These are phyloP conservation scores for Epichloe coenophiala DNA, from an alignment of 2,329 filamentous ascomycete species.

Conservation along the genomic window DNA sequence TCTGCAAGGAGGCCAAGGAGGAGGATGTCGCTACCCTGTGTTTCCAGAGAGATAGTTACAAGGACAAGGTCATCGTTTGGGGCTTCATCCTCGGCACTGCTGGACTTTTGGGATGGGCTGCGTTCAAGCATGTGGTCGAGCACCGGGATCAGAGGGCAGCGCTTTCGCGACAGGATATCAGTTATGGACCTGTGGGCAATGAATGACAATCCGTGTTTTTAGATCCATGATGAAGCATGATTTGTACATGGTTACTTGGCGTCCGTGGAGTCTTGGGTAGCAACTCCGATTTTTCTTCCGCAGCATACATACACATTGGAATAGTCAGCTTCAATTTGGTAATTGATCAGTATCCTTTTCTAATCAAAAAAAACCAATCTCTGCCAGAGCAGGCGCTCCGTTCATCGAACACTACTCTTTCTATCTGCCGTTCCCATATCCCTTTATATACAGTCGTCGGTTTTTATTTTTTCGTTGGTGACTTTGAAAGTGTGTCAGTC, in stretches of 20 bases:
- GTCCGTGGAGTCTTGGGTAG: background rate
- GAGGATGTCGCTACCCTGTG: conserved; percentile 49
- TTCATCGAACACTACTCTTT: background rate
- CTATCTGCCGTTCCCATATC: background rate
- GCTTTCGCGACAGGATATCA: conserved; percentile 15
- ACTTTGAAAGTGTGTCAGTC: background rate
- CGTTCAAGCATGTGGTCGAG: conserved; percentile 34
- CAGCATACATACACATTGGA: background rate
- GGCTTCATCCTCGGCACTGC: conserved; percentile 46
- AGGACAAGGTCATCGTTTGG: conserved; percentile 54
- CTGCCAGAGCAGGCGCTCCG: background rate
- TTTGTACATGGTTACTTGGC: background rate
- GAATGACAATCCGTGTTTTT: background rate
- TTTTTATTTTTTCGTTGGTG: background rate
- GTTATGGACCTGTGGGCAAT: conserved; percentile 14
- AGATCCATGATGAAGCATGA: background rate
- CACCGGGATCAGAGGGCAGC: conserved; percentile 19
- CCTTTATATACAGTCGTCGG: background rate
- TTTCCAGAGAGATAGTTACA: conserved; percentile 54
- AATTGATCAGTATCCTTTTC: background rate
- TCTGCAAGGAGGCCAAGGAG: conserved; percentile 49
- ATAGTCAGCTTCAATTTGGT: background rate
- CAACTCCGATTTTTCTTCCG: background rate
- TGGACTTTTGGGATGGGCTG: conserved; percentile 48
- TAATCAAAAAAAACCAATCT: background rate